Base-by-base conservation (phyloP, 352 stramenopile genomes). In the Phytopythium boreale region DNA sequence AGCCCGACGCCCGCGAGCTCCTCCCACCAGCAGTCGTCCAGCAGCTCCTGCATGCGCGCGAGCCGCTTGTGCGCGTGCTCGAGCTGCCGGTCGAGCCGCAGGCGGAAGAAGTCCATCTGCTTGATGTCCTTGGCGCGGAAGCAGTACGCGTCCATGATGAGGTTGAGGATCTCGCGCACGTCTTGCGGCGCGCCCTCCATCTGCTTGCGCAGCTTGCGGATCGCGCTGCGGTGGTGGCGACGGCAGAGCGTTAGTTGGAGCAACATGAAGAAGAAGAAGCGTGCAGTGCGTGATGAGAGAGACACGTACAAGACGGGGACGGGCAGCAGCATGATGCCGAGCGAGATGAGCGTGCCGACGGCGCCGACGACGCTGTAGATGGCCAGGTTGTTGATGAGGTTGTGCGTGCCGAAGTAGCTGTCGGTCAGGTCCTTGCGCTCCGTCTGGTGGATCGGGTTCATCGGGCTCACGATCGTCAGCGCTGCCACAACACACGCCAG, bases 141-240 rank as follows among this genome's bases (percentile, higher is more conserved):
- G 46, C 84, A 93, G 63, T 93, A 93, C 15, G 84, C 74, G 63
- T 93, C 84, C 24, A 93, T 77, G 59, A 93, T 89, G 44, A 93
- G 71, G 59, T 93, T 92, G 6, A 92, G 67, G 19, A 92, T 84
- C 50, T 93, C 81, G 6, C 77, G 74, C 20, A 93, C 82, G 56
- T 90, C 81, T 11, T 78, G 69, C 20, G 79, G 76, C 4, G 82
- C 81, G 12, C 75, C 65, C 29, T 71, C 66, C 62, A 87, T 85
- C 31, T 89, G 64, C 14, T 61, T 57, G 36, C 72, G 70, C 0
- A 93, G 63, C 36, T 86, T 72, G 4, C 70, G 59, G 56, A 88
- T 93, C 8, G 82, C 85, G 60, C 78, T 87, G 52, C 34, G 34
- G 10, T 2, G 34, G 29, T 8, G 19, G 15, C 39, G 0, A n/a